These are phyloP conservation scores for Fusarium coffeatum DNA, from an alignment of 2,329 filamentous ascomycete species.

Conservation along the genomic window DNA sequence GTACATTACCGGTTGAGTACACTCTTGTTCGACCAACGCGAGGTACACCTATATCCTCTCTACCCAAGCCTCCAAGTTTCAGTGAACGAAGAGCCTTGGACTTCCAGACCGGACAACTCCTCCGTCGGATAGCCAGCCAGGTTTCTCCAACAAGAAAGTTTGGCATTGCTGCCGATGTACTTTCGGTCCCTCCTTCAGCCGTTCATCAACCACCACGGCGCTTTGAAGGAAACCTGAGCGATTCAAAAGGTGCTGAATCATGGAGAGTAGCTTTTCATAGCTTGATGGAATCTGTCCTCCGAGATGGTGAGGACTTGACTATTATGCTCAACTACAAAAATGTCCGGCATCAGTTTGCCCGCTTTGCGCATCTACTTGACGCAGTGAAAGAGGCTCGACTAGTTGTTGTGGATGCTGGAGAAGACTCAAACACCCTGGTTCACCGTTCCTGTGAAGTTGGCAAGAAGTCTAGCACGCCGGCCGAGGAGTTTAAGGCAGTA, in stretches of 20 bases:
- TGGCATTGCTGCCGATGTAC: slow-evolving; percentile 51
- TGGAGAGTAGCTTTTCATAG: slow-evolving; percentile 69
- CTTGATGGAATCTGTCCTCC: slow-evolving; percentile 66
- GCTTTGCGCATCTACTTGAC: slow-evolving; percentile 63
- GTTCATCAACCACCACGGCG: slow-evolving; percentile 27
- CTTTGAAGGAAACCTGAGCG: slow-evolving; percentile 41
- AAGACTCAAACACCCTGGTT: slow-evolving; percentile 64
- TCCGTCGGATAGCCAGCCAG: slow-evolving; percentile 58
- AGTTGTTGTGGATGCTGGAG: slow-evolving; percentile 65
- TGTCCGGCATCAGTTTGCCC: slow-evolving; percentile 64
- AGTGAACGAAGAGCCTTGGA: slow-evolving; percentile 55
- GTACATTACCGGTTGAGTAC: slow-evolving; percentile 53
- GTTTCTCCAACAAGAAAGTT: slow-evolving; percentile 62
- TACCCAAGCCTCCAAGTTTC: slow-evolving; percentile 50
- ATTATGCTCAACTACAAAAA: slow-evolving; percentile 68
- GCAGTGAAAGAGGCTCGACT: slow-evolving; percentile 63
- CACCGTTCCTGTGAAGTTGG: slow-evolving; percentile 6
- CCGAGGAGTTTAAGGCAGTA: slow-evolving; percentile 3
- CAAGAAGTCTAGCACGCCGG: slow-evolving; percentile 2
- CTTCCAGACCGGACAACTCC: slow-evolving; percentile 60
- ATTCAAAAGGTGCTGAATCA: slow-evolving; percentile 48
- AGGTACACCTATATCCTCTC: slow-evolving; percentile 54
- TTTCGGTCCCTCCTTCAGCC: slow-evolving; percentile 38
- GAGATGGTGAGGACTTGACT: slow-evolving; percentile 70
- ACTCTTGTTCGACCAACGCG: slow-evolving; percentile 55